Percentiles rank a stretch among this genome's conserved stretches.
These are phyloP conservation scores for Annulohypoxylon bovei DNA, from an alignment of 495 filamentous ascomycete species.

Conservation along the genomic window DNA sequence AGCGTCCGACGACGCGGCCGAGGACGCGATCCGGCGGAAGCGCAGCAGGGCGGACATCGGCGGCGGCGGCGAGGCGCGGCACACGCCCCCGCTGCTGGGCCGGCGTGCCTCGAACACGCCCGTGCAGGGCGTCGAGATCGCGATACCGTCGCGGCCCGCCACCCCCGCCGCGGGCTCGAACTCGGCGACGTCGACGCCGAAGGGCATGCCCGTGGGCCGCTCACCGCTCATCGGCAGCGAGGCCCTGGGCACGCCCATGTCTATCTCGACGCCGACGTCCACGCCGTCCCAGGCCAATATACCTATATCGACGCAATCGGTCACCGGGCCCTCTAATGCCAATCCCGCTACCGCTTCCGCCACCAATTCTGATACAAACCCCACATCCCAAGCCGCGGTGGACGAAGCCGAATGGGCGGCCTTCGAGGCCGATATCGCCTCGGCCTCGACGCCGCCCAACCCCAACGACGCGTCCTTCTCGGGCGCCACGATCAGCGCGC, in stretches of 20 bases:
- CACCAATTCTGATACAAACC: neutral
- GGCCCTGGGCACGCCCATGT: conserved; percentile 1
- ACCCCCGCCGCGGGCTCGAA: conserved; percentile 54
- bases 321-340: conserved; percentile 23
- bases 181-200: conserved; percentile 47
- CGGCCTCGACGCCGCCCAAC: conserved; percentile 41
- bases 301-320: conserved; percentile 36
- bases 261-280: conserved; percentile 4
- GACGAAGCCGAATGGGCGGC: conserved; percentile 91
- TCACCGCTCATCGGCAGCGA: conserved; percentile 54
- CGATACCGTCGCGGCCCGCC: conserved; percentile 65
- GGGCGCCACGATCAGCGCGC: conserved; percentile 74
- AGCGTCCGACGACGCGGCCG: conserved; percentile 48
- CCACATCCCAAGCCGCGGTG: conserved; percentile 50
- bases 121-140: conserved; percentile 59
- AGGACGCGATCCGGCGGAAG: conserved; percentile 55
- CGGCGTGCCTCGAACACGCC: conserved; percentile 53
- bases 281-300: conserved; percentile 8
- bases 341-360: conserved; percentile 14
- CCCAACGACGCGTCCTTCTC: conserved; percentile 24
- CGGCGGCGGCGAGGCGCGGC: conserved; percentile 29
- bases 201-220: conserved; percentile 46
- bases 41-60: conserved; percentile 50
- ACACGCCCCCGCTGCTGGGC: conserved; percentile 46
- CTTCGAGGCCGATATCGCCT: conserved; percentile 86